Conservation (phyloP, 2,329 filamentous ascomycete genomes). For the Thyridium curvatum region DNA sequence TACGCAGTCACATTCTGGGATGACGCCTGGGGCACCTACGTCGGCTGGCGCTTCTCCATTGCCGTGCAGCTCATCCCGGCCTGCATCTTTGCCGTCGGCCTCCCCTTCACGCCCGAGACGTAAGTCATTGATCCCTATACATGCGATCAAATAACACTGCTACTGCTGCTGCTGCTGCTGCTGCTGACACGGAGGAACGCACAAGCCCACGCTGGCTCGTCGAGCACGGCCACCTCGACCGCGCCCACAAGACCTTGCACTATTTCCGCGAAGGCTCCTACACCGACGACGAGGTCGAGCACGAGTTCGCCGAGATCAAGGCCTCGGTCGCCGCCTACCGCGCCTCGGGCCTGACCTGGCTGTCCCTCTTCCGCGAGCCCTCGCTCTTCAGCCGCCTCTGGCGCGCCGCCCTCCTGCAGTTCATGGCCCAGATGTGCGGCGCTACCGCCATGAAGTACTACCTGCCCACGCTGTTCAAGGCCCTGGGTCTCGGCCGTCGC, state of each 20-base stretch:
- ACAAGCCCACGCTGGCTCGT: slow-evolving; percentile 50
- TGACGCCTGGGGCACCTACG: slow-evolving; percentile 29
- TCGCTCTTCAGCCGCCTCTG: slow-evolving; percentile 46
- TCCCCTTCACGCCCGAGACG: slow-evolving; percentile 50
- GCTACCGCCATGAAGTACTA: slow-evolving; percentile 57
- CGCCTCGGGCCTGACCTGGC: slow-evolving; percentile 27
- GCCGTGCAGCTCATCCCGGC: slow-evolving; percentile 44
- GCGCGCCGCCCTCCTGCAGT: slow-evolving; percentile 50
- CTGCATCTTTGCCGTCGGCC: slow-evolving; percentile 38
- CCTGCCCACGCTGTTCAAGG: slow-evolving; percentile 44
- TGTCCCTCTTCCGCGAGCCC: slow-evolving; percentile 40
- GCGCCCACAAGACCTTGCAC: slow-evolving; percentile 34
- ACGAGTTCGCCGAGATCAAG: slow-evolving; percentile 39
- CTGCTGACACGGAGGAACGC: too few relatives aligned
- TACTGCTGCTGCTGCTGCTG: background rate
- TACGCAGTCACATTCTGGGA: slow-evolving; percentile 51
- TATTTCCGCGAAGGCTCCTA: slow-evolving; percentile 42
- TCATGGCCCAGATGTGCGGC: slow-evolving; percentile 55
- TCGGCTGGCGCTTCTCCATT: slow-evolving; percentile 48
- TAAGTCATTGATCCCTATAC: slow-evolving; percentile 21
- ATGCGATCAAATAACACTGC: background rate
- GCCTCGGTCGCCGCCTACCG: slow-evolving; percentile 32
- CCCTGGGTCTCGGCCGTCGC: slow-evolving; percentile 40
- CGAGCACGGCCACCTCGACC: slow-evolving; percentile 37
- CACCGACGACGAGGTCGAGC: slow-evolving; percentile 25